Base-by-base conservation (phyloP, 176 grass and related monocot genomes). In the Luzula sylvatica region DNA sequence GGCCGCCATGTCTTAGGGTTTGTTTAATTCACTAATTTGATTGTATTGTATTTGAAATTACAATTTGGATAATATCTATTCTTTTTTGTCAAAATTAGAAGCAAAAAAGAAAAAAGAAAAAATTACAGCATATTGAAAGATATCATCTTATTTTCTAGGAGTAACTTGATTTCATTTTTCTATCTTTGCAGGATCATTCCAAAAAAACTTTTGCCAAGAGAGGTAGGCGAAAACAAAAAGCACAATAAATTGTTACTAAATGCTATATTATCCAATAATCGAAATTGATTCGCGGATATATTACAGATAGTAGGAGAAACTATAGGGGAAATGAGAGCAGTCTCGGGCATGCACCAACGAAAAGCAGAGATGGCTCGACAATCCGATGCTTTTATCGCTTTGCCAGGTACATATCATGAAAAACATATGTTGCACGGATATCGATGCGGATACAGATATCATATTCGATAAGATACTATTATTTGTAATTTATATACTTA, bases 311-410 rank as follows among this genome's bases (percentile, higher is more conserved):
- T 81, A 65, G 84, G 84, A 20, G 84, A 79, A 38, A 88, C 84
- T 16, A 53, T 48, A 1, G 79, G 79, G 3, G 84, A 83, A 26
- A 3, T 79, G n/a, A 76, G 49, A 64, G 42, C 67, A 15, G 84
- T 88, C 0, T 53, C 79, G 0, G 61, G 54, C 30, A 88, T 88
- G 84, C 84, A 88, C 71, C 79, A 88, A 69, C 46, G 85, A 6
- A 88, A 88, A 80, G 79, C 85, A 0, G 84, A 88, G 69, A 87
- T 87, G 83, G 71, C 79, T 0, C 38, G 79, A 0, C 53, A 75
- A 3, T 65, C 79, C 0, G 79, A 88, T 56, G 85, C 85, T 18
- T 88, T 88, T 69, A 46, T 88, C 12, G 85, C 85, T n/a, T 60
- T 88, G 2, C 85, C 85, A n/a, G 82, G 82, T 56, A 51, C 3